Evolutionary conservation across 768 basidiomycete species (phyloP), one percentile per base, ranked within the genome.

Genomic region (Naganishia kalamii): DNA sequence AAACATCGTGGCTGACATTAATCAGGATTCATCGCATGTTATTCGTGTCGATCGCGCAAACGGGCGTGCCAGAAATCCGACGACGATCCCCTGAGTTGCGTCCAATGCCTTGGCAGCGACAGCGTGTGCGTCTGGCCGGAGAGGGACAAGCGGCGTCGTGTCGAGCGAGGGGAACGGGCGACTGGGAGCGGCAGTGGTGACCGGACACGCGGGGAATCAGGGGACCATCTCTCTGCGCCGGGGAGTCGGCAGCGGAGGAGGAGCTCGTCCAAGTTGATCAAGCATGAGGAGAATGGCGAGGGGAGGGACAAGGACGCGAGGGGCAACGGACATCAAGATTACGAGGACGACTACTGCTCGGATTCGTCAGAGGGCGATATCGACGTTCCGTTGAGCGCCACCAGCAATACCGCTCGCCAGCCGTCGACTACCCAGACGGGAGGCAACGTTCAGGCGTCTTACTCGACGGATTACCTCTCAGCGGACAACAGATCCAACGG

Each of bases 101-200:
- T 57, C 21, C 54, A 57, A 35, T 57, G 54, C n/a, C 54, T 57
- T 11, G 30, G 54, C 23, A 57, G 54, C 37, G 54, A 57, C 21
- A 57, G 54, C 32, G 54, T 57, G 21, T 57, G 54, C 37, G 54
- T 57, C 15, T 57, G 54, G 54, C 54, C 54, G 37, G 54, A 57
- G 13, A 57, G 54, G 37, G 54, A 57, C 35, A 57, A 57, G n/a
- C 54, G 54, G n/a, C 54, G 54, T 23, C 54, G 54, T 25, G 54
- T 57, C 8, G 54, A 57, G 23, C 37, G 54, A 21, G 54, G 19
- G 10, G 54, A 57, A 57, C 54, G 33, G 23, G 21, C 23, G 8
- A 12, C 35, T 1, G 35, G 23, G 23, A 41, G 30, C 19, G 27
- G 23, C 1, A 25, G 19, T 6, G 19, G 27, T 37, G 48, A 19